These are phyloP conservation scores for Cladophialophora yegresii DNA, from an alignment of 2,329 filamentous ascomycete species.

Conservation along the genomic window DNA sequence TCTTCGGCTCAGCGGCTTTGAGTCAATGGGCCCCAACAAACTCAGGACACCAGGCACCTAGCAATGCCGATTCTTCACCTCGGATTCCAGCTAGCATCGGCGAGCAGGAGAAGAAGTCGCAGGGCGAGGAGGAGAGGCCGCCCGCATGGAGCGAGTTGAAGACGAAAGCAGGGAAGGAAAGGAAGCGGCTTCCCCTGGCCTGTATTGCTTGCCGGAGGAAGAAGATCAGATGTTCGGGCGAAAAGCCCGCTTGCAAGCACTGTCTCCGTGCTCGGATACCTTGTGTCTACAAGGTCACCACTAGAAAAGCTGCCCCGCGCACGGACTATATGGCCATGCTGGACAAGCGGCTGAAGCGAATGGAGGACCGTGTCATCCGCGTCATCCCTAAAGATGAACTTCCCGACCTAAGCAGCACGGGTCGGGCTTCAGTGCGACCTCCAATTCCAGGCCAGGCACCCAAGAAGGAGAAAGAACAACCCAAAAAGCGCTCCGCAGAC, in stretches of 20 bases:
- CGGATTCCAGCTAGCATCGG: slow-evolving; percentile 20
- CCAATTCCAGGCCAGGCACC: slow-evolving; percentile 60
- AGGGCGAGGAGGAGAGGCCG: slow-evolving; percentile 60
- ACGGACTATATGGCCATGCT: slow-evolving; percentile 99
- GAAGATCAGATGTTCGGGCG: slow-evolving; percentile 96
- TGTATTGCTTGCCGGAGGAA: slow-evolving; percentile 96
- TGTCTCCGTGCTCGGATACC: slow-evolving; percentile 89
- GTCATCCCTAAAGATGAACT: slow-evolving; percentile 85
- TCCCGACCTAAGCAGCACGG: slow-evolving; percentile 66
- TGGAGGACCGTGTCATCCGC: slow-evolving; percentile 98
- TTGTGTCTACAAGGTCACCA: slow-evolving; percentile 96
- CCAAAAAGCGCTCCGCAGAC: slow-evolving; percentile 79
- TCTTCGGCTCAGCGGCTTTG: slow-evolving; percentile 28
- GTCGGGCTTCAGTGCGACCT: slow-evolving; percentile 82
- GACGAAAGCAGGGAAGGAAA: slow-evolving; percentile 91
- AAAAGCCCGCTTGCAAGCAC: slow-evolving; percentile 97
- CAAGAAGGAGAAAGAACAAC: slow-evolving; percentile 51
- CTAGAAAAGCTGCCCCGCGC: slow-evolving; percentile 86
- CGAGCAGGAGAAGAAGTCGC: slow-evolving; percentile 28
- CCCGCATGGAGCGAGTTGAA: slow-evolving; percentile 80
- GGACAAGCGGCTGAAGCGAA: slow-evolving; percentile 90
- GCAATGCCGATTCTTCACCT: slow-evolving; percentile 29
- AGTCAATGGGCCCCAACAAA: slow-evolving; percentile 32
- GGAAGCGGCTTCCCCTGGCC: slow-evolving; percentile 86
- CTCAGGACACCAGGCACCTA: slow-evolving; percentile 27